Evolutionary conservation across 2,329 filamentous ascomycete genomes (phyloP).

Genomic region (Hortaea werneckii): DNA sequence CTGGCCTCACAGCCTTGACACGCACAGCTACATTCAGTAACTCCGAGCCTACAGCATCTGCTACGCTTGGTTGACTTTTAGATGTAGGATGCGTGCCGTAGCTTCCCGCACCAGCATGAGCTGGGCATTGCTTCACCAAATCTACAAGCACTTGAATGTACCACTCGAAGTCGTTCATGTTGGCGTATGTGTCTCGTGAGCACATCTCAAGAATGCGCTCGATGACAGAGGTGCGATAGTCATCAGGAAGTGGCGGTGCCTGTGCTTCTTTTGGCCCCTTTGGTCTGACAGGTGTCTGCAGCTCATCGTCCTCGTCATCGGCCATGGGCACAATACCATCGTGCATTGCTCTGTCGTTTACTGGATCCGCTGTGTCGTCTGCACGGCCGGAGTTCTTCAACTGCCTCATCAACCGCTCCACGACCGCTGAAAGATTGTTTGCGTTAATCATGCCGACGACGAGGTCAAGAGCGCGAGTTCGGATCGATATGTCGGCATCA

Average conservation of each 20-base stretch:
- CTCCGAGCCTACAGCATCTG: conserved; percentile 69
- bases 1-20: conserved; percentile 69
- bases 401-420: conserved; percentile 79
- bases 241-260: conserved; percentile 62
- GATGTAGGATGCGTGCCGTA: conserved; percentile 7
- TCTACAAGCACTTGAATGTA: conserved; percentile 86
- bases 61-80: conserved; percentile 36
- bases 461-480: conserved; percentile 81
- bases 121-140: conserved; percentile 58
- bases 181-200: conserved; percentile 75
- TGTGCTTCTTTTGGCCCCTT: conserved; percentile 39
- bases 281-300: conserved; percentile 44
- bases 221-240: conserved; percentile 78
- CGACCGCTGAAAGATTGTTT: conserved; percentile 74
- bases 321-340: conserved; percentile 38
- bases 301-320: conserved; percentile 49
- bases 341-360: conserved; percentile 36
- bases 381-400: conserved; percentile 56
- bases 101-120: conserved; percentile 27
- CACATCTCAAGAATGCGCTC: conserved; percentile 79
- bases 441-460: conserved; percentile 88
- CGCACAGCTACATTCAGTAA: conserved; percentile 85
- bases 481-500: conserved; percentile 89
- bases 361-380: conserved; percentile 34
- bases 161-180: conserved; percentile 90